A percentile compares a stretch with the other conserved stretches of the same genome.
phyloP scores from a whole-genome alignment of 75 land plant genomes.

The Cupressus sempervirens region DNA sequence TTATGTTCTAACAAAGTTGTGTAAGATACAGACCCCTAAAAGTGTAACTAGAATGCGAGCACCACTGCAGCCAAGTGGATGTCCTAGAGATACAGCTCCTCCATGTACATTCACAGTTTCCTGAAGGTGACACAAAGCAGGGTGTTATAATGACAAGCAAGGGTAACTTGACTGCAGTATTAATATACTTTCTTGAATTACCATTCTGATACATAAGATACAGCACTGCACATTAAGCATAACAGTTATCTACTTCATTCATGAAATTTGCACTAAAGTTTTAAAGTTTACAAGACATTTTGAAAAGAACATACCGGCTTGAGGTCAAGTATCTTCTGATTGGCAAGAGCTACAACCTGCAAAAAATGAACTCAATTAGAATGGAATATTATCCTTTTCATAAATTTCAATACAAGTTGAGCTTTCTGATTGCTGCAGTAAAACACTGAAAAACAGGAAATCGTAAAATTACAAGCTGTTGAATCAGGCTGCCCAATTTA shows the following conservation, averaged over 20 bases:
- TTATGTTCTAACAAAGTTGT: neutral
- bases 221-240: neutral
- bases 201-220: neutral
- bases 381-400: neutral
- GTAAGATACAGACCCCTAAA: constrained; percentile 66
- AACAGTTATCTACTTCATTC: neutral
- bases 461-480: neutral
- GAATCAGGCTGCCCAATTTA: neutral
- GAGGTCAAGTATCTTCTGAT: constrained; percentile 80
- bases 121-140: constrained; percentile 27
- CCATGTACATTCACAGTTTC: constrained; percentile 86
- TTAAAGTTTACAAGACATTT: neutral
- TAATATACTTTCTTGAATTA: neutral
- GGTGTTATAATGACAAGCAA: neutral
- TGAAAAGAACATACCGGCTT: constrained; percentile 34
- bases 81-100: constrained; percentile 94
- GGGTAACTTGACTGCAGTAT: no score
- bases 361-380: constrained; percentile 3
- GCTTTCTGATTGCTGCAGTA: neutral
- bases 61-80: constrained; percentile 99
- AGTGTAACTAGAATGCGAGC: constrained; percentile 87
- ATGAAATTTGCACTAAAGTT: neutral
- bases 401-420: neutral
- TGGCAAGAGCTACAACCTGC: constrained; percentile 92
- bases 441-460: neutral